Percentiles rank a stretch among this genome's conserved stretches.
Conservation (phyloP, 1,139 yeast species). For the Candida freyschussii region DNA sequence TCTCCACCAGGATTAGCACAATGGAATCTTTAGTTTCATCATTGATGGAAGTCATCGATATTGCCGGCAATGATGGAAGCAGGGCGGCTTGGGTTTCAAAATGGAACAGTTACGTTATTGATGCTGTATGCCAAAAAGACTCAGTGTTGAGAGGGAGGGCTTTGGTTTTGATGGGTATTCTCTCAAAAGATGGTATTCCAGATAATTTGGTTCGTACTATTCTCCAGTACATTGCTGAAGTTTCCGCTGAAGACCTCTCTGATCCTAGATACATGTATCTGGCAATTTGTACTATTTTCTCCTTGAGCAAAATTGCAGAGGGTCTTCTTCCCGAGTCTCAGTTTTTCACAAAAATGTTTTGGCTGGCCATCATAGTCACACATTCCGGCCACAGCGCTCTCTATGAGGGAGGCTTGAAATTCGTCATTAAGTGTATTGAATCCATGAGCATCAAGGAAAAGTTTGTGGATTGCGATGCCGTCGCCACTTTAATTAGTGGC, state of each 20-base stretch:
- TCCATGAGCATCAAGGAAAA: constrained; percentile 27
- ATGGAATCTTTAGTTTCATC: constrained; percentile 65
- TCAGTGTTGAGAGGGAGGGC: constrained; percentile 73
- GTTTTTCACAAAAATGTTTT: constrained; percentile 55
- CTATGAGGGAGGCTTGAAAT: constrained; percentile 54
- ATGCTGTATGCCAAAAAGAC: constrained; percentile 55
- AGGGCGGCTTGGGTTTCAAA: constrained; percentile 60
- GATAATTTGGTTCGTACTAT: constrained; percentile 54
- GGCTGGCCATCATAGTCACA: constrained; percentile 51
- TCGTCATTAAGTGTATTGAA: constrained; percentile 31
- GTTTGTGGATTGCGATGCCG: constrained; percentile 21
- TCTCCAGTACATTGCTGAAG: constrained; percentile 27
- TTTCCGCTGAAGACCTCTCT: constrained; percentile 27
- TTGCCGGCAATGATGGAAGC: constrained; percentile 41
- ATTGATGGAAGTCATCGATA: constrained; percentile 53
- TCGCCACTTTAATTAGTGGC: constrained; percentile 33
- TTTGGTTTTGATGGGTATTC: constrained; percentile 63
- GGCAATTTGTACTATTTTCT: constrained; percentile 32
- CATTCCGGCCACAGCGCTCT: constrained; percentile 37
- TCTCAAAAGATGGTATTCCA: constrained; percentile 59
- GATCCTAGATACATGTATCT: constrained; percentile 27
- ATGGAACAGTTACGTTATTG: constrained; percentile 65
- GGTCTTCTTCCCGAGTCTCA: constrained; percentile 56
- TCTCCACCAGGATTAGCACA: constrained; percentile 48
- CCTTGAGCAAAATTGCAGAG: constrained; percentile 56